Evolutionary conservation across 192 early-diverging fungal species (phyloP), one percentile per base, ranked within the genome.

Genomic region (Backusella sp.): DNA sequence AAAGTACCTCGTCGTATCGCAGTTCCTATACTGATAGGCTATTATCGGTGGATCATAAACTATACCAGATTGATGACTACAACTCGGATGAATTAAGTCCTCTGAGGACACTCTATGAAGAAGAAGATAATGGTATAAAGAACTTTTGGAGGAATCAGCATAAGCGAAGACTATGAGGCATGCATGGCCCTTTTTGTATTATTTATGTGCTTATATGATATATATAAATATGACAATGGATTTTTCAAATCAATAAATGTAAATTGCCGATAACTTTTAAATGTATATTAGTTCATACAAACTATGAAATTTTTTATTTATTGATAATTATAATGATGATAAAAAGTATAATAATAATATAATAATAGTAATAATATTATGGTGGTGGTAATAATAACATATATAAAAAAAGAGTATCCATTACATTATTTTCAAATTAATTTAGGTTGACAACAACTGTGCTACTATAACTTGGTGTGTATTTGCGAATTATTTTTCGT

Each of bases 401-500:
- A 9, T n/a, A 21, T 21, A 21, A 23, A 21, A 7, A 56, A 56
- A 21, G 8, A 28, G 56, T 26, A 62, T 28, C 46, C n/a, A 49
- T 17, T n/a, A 62, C 56, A 28, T 62, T 26, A 62, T 70, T 70
- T 28, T 46, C 32, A 70, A 44, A 62, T 26, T 62, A 62, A 62
- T 69, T 69, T 21, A 69, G 26, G 37, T 69, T 69, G 12, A 71
- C 44, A 17, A 71, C 70, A 19, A 84, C 82, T 12, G 84, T 81
- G 37, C 76, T 82, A 62, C 76, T 83, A 76, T 88, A 87, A 19
- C 83, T 84, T 2, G 87, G 84, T 41, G 88, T 90, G 80, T 92
- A 92, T 77, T 94, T 96, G 56, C 87, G 82, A 34, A 94, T 90
- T 70, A 96, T 94, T 75, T 96, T 96, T 65, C 90, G 87, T 53